Evolutionary conservation across 2,329 filamentous ascomycete genomes (phyloP), one percentile per base, ranked within the genome.

Genomic region (Trichoderma endophyticum): DNA sequence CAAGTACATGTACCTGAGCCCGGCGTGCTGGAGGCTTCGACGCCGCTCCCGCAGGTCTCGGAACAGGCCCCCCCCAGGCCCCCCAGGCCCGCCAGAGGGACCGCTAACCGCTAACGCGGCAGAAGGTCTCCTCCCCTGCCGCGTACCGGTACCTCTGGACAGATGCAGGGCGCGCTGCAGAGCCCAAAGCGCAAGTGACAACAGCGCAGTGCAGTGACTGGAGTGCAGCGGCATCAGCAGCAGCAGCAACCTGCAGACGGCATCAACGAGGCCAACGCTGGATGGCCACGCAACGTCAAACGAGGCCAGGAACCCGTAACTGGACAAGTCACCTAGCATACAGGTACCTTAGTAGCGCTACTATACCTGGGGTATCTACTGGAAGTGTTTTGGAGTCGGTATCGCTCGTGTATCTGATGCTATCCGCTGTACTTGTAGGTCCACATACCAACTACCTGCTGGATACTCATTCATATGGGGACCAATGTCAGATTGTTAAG

Each of bases 101-200:
- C 36, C 39, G 39, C 39, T 11, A 43, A 34, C 26, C 62, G 28
- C 28, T 21, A 34, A 34, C 28, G 57, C 28, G n/a, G 57, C 57
- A 11, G 11, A 21, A 54, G n/a, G 21, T 11, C n/a, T 24, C 9
- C n/a, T 24, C 48, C 48, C 48, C 48, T 21, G n/a, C 39, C n/a
- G 28, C 24, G 65, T 68, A 68, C 54, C 65, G 26, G 56, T 68
- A 68, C 57, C 28, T 60, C 57, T 34, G 28, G 26, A 32, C 1
- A 4, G 57, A 30, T 60, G 65, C 66, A 70, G n/a, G 66, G 66
- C 57, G 66, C 39, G 57, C 56, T 69, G 66, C 66, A 69, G 57
- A 69, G 66, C 56, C 66, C 36, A 54, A n/a, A 28, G 66, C 39
- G 39, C 66, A 61, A 62, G 39, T 51, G 66, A 70, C 57, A 62